phyloP scores from a whole-genome alignment of 2,329 filamentous ascomycete genomes.

The Ascochyta fabae region DNA sequence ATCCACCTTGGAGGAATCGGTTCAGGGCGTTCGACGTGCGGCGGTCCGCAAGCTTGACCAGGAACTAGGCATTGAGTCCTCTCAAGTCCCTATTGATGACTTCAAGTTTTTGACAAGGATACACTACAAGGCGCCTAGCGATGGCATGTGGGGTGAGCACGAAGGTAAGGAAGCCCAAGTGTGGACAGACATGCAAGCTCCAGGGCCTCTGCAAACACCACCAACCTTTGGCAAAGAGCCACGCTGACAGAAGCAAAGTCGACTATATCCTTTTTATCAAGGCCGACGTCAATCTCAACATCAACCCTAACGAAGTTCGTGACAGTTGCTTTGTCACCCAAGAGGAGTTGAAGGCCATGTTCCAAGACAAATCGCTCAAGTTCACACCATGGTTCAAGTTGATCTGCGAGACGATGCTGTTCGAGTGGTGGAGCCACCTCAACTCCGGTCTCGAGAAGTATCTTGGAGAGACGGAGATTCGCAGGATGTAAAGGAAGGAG shows the following conservation, averaged over 20 bases:
- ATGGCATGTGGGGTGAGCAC: conserved; percentile 98
- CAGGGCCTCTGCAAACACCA: conserved; percentile 19
- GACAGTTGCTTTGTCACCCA: conserved; percentile 84
- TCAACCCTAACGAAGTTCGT: conserved; percentile 87
- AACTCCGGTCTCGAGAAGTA: conserved; percentile 83
- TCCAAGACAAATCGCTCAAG: conserved; percentile 77
- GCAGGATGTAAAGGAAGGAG: conserved; percentile 69
- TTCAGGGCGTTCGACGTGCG: conserved; percentile 87
- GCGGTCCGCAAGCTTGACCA: conserved; percentile 93
- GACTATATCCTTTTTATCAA: conserved; percentile 98
- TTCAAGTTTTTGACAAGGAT: conserved; percentile 96
- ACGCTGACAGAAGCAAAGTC: conserved; percentile 61
- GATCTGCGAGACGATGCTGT: conserved; percentile 96
- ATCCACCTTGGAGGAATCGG: conserved; percentile 76
- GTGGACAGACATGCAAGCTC: neutral
- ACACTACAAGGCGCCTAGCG: conserved; percentile 96
- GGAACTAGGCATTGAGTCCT: conserved; percentile 87
- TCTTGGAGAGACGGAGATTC: conserved; percentile 83
- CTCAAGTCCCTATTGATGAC: conserved; percentile 87
- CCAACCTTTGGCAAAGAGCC: neutral
- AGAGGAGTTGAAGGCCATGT: conserved; percentile 83
- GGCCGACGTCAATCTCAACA: conserved; percentile 81
- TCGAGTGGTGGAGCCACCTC: conserved; percentile 94
- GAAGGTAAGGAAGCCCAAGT: conserved; percentile 71
- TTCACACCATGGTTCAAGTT: conserved; percentile 99